A percentile compares a stretch with the other conserved stretches of the same genome.
phyloP scores from a whole-genome alignment of 768 basidiomycete species.

The Gymnopilus dilepis region DNA sequence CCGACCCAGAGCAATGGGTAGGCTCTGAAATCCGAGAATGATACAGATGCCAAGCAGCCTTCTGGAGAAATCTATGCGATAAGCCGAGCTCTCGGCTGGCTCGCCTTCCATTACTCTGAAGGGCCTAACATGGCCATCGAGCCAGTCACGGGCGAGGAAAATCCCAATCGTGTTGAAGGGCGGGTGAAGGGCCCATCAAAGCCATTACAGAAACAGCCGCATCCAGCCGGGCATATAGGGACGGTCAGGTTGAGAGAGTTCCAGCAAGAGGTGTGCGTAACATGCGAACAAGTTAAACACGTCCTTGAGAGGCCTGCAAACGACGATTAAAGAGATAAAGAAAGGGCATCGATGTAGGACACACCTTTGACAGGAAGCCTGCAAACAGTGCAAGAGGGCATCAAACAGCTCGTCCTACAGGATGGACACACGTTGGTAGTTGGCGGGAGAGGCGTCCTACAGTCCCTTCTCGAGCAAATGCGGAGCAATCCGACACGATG shows the following conservation, averaged over 20 bases:
- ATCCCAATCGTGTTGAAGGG: conserved; percentile 36
- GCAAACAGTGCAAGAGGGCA: conserved; percentile 71
- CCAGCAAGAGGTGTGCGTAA: conserved; percentile 73
- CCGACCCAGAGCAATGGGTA: too few species aligned
- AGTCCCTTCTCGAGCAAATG: conserved; percentile 46
- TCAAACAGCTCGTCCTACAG: conserved; percentile 48
- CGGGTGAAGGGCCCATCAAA: conserved; percentile 35
- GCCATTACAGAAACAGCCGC: conserved; percentile 64
- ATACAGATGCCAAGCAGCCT: too few species aligned
- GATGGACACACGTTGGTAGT: conserved; percentile 45
- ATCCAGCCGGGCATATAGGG: conserved; percentile 66
- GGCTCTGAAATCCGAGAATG: too few species aligned
- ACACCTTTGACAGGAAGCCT: conserved; percentile 77
- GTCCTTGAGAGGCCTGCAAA: conserved; percentile 62
- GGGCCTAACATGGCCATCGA: not conserved
- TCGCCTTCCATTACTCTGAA: not conserved
- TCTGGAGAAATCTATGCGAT: too few species aligned
- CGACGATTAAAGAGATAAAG: not conserved
- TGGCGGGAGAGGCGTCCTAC: conserved; percentile 38
- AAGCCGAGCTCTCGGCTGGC: too few species aligned
- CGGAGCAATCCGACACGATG: conserved; percentile 51
- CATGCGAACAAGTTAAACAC: conserved; percentile 66
- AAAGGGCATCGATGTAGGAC: conserved; percentile 14
- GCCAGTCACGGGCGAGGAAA: conserved; percentile 28
- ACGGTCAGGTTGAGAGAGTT: conserved; percentile 45